phyloP scores from a whole-genome alignment of 768 basidiomycete species.

The Gymnopilus dilepis region DNA sequence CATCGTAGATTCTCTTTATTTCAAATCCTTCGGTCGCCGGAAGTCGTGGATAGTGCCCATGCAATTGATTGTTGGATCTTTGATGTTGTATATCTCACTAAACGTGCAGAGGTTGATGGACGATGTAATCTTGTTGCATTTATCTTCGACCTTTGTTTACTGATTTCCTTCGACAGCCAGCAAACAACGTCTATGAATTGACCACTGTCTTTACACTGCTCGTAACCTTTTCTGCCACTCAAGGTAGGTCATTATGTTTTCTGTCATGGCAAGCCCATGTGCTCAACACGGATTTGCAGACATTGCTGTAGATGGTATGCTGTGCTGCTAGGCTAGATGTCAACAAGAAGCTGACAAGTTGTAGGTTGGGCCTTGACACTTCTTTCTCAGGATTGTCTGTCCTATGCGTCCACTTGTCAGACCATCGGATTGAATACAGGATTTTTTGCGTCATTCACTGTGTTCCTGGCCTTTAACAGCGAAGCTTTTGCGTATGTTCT shows the following conservation, averaged over 20 bases:
- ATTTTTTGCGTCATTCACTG: conserved; percentile 95
- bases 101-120: conserved; percentile 80
- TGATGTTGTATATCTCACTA: conserved; percentile 80
- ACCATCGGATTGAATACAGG: conserved; percentile 97
- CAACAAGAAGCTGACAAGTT: not conserved
- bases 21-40: conserved; percentile 83
- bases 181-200: conserved; percentile 75
- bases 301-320: conserved; percentile 94
- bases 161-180: conserved; percentile 61
- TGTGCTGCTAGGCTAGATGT: conserved; percentile 14
- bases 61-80: conserved; percentile 84
- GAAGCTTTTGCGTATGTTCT: conserved; percentile 80
- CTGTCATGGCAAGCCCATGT: not conserved
- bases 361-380: conserved; percentile 81
- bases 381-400: conserved; percentile 91
- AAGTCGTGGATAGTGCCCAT: conserved; percentile 99
- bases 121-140: conserved; percentile 54
- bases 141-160: conserved; percentile 10
- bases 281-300: conserved; percentile 50
- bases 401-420: conserved; percentile 97
- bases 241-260: conserved; percentile 60
- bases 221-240: conserved; percentile 95
- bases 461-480: conserved; percentile 96
- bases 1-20: conserved; percentile 91
- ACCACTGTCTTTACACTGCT: conserved; percentile 87